Conservation (phyloP, 2,329 filamentous ascomycete genomes). For the Fusarium praegraminearum region DNA sequence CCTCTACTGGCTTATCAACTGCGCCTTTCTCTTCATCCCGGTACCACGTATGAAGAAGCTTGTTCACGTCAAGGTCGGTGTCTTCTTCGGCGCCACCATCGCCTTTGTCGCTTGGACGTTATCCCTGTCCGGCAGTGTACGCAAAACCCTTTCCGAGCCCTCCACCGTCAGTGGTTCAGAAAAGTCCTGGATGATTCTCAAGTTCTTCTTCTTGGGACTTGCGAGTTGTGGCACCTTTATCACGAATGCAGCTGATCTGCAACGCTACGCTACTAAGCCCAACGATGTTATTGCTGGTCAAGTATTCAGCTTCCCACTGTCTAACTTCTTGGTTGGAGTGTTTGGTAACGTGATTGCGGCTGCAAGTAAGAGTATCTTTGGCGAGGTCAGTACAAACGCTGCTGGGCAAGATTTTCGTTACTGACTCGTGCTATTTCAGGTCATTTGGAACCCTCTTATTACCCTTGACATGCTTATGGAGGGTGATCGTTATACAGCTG, state of each 20-base stretch:
- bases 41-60: constrained; percentile 13
- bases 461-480: constrained; percentile 16
- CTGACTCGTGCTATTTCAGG: background rate
- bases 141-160: background rate
- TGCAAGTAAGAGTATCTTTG: constrained; percentile 20
- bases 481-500: constrained; percentile 9
- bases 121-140: background rate
- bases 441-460: constrained; percentile 14
- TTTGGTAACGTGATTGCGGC: constrained; percentile 16
- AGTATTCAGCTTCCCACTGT: constrained; percentile 7
- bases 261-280: background rate
- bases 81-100: constrained; percentile 14
- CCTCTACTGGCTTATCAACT: constrained; percentile 21
- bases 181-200: constrained; percentile 23
- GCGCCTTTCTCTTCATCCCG: constrained; percentile 11
- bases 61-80: constrained; percentile 14
- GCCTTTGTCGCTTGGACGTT: constrained; percentile 18
- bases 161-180: background rate
- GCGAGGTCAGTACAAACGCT: background rate
- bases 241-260: constrained; percentile 10
- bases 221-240: constrained; percentile 13
- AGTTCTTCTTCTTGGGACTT: constrained; percentile 14
- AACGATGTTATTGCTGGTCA: constrained; percentile 10
- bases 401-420: fast-evolving
- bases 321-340: constrained; percentile 11